Conservation (phyloP, 2,329 filamentous ascomycete genomes). For the Claviceps sp. region DNA sequence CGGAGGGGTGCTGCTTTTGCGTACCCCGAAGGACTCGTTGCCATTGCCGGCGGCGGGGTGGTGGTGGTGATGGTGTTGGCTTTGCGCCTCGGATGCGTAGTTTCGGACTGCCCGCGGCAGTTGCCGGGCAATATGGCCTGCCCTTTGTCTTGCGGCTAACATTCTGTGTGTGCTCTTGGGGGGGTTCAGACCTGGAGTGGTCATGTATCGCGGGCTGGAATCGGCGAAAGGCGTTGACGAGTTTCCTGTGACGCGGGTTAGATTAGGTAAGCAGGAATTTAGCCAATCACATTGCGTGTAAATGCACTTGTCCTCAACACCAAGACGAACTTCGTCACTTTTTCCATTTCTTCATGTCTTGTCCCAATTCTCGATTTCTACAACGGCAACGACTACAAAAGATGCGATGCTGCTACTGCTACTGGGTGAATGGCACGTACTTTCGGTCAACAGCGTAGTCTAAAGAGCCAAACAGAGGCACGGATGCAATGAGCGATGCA, state of each 20-base stretch:
- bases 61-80: conserved; percentile 33
- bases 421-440: too few species aligned
- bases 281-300: too few species aligned
- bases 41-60: conserved; percentile 33
- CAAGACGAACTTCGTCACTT: too few species aligned
- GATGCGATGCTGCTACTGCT: too few species aligned
- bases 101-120: conserved; percentile 28
- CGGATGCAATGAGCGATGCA: too few species aligned
- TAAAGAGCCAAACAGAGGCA: too few species aligned
- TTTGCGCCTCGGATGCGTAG: conserved; percentile 42
- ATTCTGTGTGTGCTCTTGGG: conserved; percentile 15
- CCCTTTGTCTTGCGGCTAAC: conserved; percentile 33
- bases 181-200: conserved; percentile 12
- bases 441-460: too few species aligned
- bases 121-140: conserved; percentile 23
- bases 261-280: too few species aligned
- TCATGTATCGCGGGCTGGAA: conserved; percentile 17
- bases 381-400: too few species aligned
- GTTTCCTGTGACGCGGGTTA: not conserved
- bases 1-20: conserved; percentile 14
- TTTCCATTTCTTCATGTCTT: too few species aligned
- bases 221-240: conserved; percentile 5
- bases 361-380: too few species aligned
- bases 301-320: too few species aligned
- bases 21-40: conserved; percentile 44